Conservation (phyloP, 2,329 filamentous ascomycete species). For the Fusarium tjaetaba region DNA sequence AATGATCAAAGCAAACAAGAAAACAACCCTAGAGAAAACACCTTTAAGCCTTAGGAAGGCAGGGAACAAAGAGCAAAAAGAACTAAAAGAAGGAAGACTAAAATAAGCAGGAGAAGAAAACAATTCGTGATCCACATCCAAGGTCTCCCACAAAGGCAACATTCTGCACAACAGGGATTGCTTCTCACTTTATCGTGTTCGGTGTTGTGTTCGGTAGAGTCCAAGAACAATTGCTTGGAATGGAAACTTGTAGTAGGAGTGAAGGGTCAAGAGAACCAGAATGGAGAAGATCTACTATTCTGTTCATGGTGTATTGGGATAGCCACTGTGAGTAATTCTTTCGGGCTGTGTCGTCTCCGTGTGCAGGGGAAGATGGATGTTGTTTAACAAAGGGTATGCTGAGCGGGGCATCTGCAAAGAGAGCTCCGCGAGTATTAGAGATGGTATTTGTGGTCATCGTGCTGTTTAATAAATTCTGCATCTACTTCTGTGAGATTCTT, state of each 20-base stretch:
- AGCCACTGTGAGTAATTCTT: not conserved
- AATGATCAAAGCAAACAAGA: not conserved
- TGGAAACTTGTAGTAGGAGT: not conserved
- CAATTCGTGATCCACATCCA: too few relatives aligned
- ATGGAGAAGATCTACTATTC: not conserved
- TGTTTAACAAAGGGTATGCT: not conserved
- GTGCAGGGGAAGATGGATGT: not conserved
- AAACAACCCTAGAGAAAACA: not conserved
- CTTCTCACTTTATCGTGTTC: not conserved
- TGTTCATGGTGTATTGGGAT: not conserved
- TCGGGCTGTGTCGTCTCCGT: not conserved
- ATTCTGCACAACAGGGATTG: not conserved
- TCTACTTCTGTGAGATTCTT: rapidly evolving
- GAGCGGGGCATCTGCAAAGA: not conserved
- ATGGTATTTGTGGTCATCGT: not conserved
- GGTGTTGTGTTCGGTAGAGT: not conserved
- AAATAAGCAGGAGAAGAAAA: not conserved
- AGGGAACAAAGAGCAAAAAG: rapidly evolving
- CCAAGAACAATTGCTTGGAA: not conserved
- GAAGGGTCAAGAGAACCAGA: not conserved
- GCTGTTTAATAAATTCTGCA: rapidly evolving
- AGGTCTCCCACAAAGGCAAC: not conserved
- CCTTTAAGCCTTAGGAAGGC: rapidly evolving
- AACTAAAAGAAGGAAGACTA: rapidly evolving
- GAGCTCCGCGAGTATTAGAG: too few relatives aligned